Evolutionary conservation across 2,329 filamentous ascomycete species (phyloP).

Genomic region (Ceratocystis smalleyi): DNA sequence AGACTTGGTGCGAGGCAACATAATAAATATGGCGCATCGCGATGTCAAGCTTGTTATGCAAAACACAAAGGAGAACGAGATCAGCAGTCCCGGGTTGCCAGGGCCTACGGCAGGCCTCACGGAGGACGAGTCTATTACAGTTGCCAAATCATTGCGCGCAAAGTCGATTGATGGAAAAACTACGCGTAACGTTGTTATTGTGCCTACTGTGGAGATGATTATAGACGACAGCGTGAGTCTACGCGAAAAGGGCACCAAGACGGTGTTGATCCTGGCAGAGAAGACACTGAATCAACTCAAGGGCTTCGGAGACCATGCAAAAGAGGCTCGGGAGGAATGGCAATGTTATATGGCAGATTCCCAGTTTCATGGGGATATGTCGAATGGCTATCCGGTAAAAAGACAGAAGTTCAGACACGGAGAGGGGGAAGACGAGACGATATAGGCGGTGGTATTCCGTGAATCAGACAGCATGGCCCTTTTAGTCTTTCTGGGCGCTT

Average conservation of each 20-base stretch:
- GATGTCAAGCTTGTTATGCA: constrained; percentile 10
- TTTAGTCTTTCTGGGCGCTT: not conserved
- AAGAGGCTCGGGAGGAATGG: constrained; percentile 1
- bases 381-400: not conserved
- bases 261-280: constrained; percentile 12
- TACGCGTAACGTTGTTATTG: not conserved
- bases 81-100: not conserved
- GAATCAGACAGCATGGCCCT: too few species aligned
- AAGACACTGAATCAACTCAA: constrained; percentile 13
- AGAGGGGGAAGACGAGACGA: constrained; percentile 19
- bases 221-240: not conserved
- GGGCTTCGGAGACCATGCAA: constrained; percentile 13
- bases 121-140: constrained; percentile 4
- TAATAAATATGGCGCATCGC: constrained; percentile 11
- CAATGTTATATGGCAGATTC: not conserved
- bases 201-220: constrained; percentile 9
- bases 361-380: not conserved
- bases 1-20: constrained; percentile 14
- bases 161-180: constrained; percentile 3
- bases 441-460: too few species aligned
- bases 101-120: not conserved
- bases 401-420: not conserved
- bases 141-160: not conserved
- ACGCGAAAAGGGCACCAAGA: constrained; percentile 9
- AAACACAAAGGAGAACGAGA: constrained; percentile 7